Evolutionary conservation across 306 rosid species (phyloP).

Genomic region (Cucumis hystrix): DNA sequence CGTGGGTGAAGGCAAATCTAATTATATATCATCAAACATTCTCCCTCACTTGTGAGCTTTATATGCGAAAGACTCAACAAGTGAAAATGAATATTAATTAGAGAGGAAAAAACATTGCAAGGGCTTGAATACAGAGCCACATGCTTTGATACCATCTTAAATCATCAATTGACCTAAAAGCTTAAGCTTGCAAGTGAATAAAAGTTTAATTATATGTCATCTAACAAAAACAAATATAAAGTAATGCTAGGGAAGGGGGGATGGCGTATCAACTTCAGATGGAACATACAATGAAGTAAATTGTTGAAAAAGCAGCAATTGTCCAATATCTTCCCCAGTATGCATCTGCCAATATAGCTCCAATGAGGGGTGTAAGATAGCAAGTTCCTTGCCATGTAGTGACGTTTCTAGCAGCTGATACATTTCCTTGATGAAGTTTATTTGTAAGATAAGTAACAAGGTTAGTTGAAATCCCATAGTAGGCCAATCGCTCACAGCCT

Average conservation of each 20-base stretch:
- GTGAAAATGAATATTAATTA: too few species aligned
- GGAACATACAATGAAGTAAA: conserved; percentile 65
- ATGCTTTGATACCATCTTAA: too few species aligned
- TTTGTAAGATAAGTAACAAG: conserved; percentile 84
- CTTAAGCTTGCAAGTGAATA: too few species aligned
- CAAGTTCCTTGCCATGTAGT: conserved; percentile 98
- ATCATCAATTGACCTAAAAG: too few species aligned
- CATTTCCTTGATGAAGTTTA: conserved; percentile 85
- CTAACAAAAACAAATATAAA: neutral
- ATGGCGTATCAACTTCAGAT: neutral
- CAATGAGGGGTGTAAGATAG: conserved; percentile 92
- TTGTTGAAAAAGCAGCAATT: conserved; percentile 62
- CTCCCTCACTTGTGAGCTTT: too few species aligned
- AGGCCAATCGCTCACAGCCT: conserved; percentile 90
- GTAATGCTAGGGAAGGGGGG: neutral
- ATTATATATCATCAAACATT: too few species aligned
- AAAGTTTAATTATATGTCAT: too few species aligned
- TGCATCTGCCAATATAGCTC: conserved; percentile 92
- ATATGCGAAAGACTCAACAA: too few species aligned
- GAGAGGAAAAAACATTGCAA: too few species aligned
- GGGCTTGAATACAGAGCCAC: too few species aligned
- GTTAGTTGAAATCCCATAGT: conserved; percentile 84
- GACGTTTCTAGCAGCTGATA: conserved; percentile 79
- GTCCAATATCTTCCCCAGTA: conserved; percentile 99
- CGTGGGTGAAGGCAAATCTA: too few species aligned